phyloP scores from a whole-genome alignment of 441 rosid genomes.

The Adansonia gregorii region DNA sequence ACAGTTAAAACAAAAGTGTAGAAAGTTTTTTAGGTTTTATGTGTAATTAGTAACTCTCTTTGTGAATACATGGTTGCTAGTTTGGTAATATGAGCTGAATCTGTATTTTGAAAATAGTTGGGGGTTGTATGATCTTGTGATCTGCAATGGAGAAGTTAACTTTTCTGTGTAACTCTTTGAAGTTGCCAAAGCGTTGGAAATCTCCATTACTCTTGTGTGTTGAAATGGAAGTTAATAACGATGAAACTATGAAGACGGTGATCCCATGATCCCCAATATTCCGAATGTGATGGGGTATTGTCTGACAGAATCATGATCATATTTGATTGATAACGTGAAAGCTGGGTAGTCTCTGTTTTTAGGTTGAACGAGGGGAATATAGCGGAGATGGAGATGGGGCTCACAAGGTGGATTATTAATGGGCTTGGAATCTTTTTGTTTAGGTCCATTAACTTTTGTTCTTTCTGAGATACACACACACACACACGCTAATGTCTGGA shows the following conservation, averaged over 20 bases:
- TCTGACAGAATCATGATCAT: not conserved
- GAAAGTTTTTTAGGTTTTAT: not conserved
- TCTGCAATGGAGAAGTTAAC: not conserved
- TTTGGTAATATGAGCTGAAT: not conserved
- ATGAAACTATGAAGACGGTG: not conserved
- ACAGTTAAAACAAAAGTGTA: not conserved
- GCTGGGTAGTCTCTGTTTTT: not conserved
- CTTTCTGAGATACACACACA: not conserved
- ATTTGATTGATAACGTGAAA: not conserved
- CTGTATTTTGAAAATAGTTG: not conserved
- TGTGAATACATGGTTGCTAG: constrained; percentile 3
- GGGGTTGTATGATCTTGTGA: not conserved
- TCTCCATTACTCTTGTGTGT: not conserved
- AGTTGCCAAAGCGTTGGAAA: not conserved
- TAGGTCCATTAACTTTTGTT: not conserved
- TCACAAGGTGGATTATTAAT: not conserved
- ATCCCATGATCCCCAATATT: not conserved
- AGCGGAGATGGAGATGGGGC: not conserved
- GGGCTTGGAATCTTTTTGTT: not conserved
- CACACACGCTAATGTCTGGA: too few species aligned
- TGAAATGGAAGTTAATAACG: not conserved
- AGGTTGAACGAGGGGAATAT: not conserved
- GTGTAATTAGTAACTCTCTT: not conserved
- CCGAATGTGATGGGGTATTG: not conserved
- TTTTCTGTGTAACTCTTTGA: not conserved